These are phyloP conservation scores for Boechera divaricarpa DNA, from an alignment of 345 rosid genomes.

Conservation along the genomic window DNA sequence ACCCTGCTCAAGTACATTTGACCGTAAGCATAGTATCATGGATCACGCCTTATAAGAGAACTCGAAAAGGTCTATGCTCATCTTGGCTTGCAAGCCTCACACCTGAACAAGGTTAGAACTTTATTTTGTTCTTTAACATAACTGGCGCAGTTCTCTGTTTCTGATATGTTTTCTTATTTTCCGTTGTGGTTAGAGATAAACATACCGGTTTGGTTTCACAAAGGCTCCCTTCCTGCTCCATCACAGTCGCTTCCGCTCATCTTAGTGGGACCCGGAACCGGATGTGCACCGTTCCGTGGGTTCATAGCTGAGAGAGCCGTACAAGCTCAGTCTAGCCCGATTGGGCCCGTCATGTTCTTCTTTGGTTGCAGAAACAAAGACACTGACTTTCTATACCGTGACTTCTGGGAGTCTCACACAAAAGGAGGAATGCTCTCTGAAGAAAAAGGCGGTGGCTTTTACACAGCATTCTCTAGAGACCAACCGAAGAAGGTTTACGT, in stretches of 20 bases:
- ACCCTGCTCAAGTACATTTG: slow-evolving; percentile 83
- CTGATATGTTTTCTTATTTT: not conserved
- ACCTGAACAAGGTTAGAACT: slow-evolving; percentile 60
- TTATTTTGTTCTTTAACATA: slow-evolving; percentile 4
- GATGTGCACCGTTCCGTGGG: slow-evolving; percentile 97
- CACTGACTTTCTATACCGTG: slow-evolving; percentile 73
- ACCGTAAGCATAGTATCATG: slow-evolving; percentile 83
- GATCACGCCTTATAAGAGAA: slow-evolving; percentile 87
- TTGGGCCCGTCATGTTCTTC: slow-evolving; percentile 80
- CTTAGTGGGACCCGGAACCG: slow-evolving; percentile 93
- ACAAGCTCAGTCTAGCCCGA: slow-evolving; percentile 51
- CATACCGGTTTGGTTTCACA: slow-evolving; percentile 82
- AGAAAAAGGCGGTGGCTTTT: slow-evolving; percentile 82
- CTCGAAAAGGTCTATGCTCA: slow-evolving; percentile 82
- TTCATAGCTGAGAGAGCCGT: slow-evolving; percentile 79
- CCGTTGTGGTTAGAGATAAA: slow-evolving; percentile 50
- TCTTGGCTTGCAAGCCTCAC: slow-evolving; percentile 81
- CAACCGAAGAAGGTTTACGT: slow-evolving; percentile 90
- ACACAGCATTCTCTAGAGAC: slow-evolving; percentile 88
- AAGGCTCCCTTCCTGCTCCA: slow-evolving; percentile 83
- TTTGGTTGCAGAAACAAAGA: slow-evolving; percentile 88
- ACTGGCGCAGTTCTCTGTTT: slow-evolving; percentile 24
- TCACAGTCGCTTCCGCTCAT: slow-evolving; percentile 74
- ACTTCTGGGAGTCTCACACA: slow-evolving; percentile 76
- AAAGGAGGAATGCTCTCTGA: slow-evolving; percentile 70